A percentile compares a stretch with the other conserved stretches of the same genome.
phyloP scores from a whole-genome alignment of 768 basidiomycete species.

The Tricholoma matsutake region DNA sequence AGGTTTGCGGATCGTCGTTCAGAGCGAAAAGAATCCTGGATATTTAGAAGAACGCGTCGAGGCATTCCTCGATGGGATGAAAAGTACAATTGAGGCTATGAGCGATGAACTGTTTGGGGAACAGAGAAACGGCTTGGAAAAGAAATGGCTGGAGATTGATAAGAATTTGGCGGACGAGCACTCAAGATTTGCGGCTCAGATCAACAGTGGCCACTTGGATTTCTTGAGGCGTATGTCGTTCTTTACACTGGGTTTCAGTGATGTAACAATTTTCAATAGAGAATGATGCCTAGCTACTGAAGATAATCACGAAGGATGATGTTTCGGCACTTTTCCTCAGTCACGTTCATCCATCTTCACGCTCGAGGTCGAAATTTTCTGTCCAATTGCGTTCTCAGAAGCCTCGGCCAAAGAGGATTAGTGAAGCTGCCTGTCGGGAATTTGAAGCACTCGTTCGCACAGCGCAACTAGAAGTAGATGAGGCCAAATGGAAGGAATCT shows the following conservation, averaged over 20 bases:
- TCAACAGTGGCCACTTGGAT: conserved; percentile 80
- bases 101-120: conserved; percentile 66
- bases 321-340: conserved; percentile 66
- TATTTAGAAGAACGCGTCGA: conserved; percentile 90
- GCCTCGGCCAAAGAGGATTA: conserved; percentile 57
- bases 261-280: conserved; percentile 22
- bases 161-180: conserved; percentile 89
- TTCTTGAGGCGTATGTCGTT: conserved; percentile 73
- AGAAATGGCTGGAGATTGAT: conserved; percentile 78
- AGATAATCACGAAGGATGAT: conserved; percentile 69
- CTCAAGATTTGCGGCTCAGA: conserved; percentile 61
- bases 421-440: conserved; percentile 56
- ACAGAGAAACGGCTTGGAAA: conserved; percentile 74
- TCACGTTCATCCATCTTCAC: conserved; percentile 67
- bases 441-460: conserved; percentile 54
- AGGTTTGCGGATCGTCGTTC: conserved; percentile 81
- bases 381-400: conserved; percentile 77
- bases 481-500: conserved; percentile 48
- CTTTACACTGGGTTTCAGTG: not conserved
- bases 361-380: conserved; percentile 76
- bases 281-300: conserved; percentile 66
- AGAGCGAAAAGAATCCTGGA: conserved; percentile 78
- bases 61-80: conserved; percentile 78
- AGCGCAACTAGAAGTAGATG: conserved; percentile 47
- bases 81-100: conserved; percentile 65